Evolutionary conservation across 306 rosid genomes (phyloP).

Genomic region (Potentilla sterilis): DNA sequence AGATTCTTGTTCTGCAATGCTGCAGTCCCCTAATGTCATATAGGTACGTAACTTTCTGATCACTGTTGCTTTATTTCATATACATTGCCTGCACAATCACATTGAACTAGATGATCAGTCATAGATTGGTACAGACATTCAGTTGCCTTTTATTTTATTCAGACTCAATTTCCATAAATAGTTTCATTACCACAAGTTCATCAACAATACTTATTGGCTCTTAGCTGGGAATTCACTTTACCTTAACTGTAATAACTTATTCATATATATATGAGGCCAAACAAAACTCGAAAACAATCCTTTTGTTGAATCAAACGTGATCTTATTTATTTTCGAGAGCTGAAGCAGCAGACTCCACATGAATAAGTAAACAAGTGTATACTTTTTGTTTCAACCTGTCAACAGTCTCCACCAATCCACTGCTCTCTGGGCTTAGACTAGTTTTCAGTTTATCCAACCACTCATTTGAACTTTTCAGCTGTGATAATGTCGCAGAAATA

Average conservation of each 20-base stretch:
- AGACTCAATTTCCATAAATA: constrained; percentile 24
- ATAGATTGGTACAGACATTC: neutral
- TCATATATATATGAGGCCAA: constrained; percentile 12
- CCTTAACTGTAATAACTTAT: constrained; percentile 37
- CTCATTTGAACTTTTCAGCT: constrained; percentile 84
- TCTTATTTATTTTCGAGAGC: constrained; percentile 64
- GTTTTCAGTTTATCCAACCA: constrained; percentile 74
- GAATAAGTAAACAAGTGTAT: constrained; percentile 69
- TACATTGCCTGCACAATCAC: neutral
- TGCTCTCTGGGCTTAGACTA: constrained; percentile 40
- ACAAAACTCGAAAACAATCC: constrained; percentile 1
- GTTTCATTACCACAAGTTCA: constrained; percentile 16
- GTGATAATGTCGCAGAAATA: constrained; percentile 66
- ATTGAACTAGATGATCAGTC: neutral
- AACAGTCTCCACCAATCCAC: constrained; percentile 43
- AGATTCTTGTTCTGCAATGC: constrained; percentile 5
- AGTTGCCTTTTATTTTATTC: neutral
- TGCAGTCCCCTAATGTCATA: neutral
- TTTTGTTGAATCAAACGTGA: constrained; percentile 34
- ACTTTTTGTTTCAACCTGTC: constrained; percentile 71
- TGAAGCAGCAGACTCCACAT: constrained; percentile 77
- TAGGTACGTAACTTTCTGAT: neutral
- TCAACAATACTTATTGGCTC: neutral
- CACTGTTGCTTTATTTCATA: neutral
- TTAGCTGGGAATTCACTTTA: constrained; percentile 19